Base-by-base conservation (phyloP, 2,329 filamentous ascomycete genomes). In the Fusarium chaquense region DNA sequence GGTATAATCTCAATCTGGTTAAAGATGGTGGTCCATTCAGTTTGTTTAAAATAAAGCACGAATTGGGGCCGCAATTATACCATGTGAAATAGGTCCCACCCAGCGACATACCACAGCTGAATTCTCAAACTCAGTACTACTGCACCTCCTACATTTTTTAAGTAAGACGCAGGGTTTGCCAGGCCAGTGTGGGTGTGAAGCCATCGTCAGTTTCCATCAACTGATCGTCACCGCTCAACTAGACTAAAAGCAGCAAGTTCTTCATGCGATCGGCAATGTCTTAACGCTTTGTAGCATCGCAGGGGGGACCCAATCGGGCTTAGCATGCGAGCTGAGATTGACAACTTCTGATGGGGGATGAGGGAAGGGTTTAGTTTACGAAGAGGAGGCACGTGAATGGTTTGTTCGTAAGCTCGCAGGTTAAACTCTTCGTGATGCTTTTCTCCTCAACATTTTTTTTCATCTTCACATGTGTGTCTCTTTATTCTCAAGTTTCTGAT, bases 301-400 rank as follows among this genome's bases (percentile, higher is more conserved):
- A 75, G 71, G 13, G 26, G 28, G n/a, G 16, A 36, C 63, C 62
- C 11, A 16, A 62, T 67, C 46, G 9, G 66, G 74, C 54, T 72
- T 76, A 76, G 74, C 33, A 64, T 76, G 73, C 73, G 71, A 74
- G 62, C 41, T 55, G 32, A 44, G 5, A 20, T 46, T 10, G n/a
- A 40, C 20, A 9, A 36, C 35, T 36, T 36, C 18, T 36, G 35
- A 36, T 36, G 38, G 38, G 4, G 22, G 22, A 43, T 9, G 16
- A 20, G 22, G 13, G 30, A 44, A 26, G 22, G 36, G 22, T 18
- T 22, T 28, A 20, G 32, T 26, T 52, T 50, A 52, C 46, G 28
- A 46, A 28, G 18, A 22, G 15, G 16, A 20, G 41, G 35, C 46
- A 53, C 36, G 61, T 58, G 61, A n/a, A 26, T 32, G 9, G 18